phyloP scores from a whole-genome alignment of 176 grass and related monocot species.

The Typha latifolia region DNA sequence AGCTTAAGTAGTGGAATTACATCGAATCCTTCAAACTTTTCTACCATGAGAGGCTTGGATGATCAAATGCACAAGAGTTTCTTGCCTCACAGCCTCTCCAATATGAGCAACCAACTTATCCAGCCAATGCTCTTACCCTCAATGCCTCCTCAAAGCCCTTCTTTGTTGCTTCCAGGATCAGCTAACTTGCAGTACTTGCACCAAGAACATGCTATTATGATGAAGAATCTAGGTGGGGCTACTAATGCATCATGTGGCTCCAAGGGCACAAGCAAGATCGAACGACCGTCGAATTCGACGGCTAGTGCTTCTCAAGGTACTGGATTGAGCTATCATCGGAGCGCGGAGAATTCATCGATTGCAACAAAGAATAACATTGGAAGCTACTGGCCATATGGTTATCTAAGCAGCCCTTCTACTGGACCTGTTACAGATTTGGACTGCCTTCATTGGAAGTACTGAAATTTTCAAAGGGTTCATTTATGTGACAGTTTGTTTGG shows the following conservation, averaged over 20 bases:
- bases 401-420: not conserved
- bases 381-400: not conserved
- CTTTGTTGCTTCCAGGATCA: slow-evolving; percentile 1
- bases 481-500: not conserved
- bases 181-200: not conserved
- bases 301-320: not conserved
- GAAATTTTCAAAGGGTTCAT: not conserved
- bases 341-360: not conserved
- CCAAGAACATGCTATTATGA: not conserved
- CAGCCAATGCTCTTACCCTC: not conserved
- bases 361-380: not conserved
- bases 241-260: not conserved
- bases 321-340: not conserved
- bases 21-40: not conserved
- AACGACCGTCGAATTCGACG: not conserved
- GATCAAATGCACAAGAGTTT: slow-evolving; percentile 2
- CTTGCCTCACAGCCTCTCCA: not conserved
- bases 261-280: not conserved
- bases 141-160: not conserved
- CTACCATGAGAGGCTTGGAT: not conserved
- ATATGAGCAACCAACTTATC: not conserved
- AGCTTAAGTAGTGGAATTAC: not conserved
- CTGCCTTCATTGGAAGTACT: not conserved
- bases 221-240: not conserved
- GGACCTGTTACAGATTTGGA: slow-evolving; percentile 1